Base-by-base conservation (phyloP, 345 rosid genomes). In the Eucalyptus globulus region DNA sequence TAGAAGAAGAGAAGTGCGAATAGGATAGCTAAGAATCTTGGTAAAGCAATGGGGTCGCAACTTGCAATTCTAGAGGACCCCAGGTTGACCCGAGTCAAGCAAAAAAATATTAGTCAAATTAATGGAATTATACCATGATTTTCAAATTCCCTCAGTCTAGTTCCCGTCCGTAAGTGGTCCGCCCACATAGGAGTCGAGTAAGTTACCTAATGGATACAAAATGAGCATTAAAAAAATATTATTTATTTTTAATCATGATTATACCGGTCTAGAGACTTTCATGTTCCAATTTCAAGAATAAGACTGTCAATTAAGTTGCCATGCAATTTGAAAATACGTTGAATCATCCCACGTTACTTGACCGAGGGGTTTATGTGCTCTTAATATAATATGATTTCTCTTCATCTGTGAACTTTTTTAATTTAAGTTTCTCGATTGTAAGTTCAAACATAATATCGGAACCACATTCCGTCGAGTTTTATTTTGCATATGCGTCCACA, bases 401-500 rank as follows among this genome's bases (percentile, higher is more conserved):
- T 60, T 27, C 31, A 60, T 27, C 7, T 5, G 4, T 26, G 1
- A 58, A 58, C n/a, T 58, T 58, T 58, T 58, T 26, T 53, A 53
- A 53, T 53, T 53, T 53, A 19, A 53, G 11, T 53, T 53, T 53
- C 24, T 53, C 0, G 2, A 1, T 56, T 56, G 12, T 24, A 60
- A 13, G 15, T 60, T 12, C 69, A 60, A 60, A 60, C 13, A 27
- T 60, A 26, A 60, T 60, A 12, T 12, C 3, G 7, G 5, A 53
- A 53, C 58, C 24, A 19, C 19, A 53, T 19, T 53, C 0, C 58
- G 58, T 53, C 2, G 58, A 1, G 58, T 53, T 60, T 60, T 60
- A 27, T 60, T 12, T 6, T 6, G n/a, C 15, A 1, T 27, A 60
- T 12, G 1, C 16, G 0, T 60, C 4, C 16, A 3, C 34, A 1